Base-by-base conservation (phyloP, 805 yeast species). In the Metschnikowia picachoensis region DNA sequence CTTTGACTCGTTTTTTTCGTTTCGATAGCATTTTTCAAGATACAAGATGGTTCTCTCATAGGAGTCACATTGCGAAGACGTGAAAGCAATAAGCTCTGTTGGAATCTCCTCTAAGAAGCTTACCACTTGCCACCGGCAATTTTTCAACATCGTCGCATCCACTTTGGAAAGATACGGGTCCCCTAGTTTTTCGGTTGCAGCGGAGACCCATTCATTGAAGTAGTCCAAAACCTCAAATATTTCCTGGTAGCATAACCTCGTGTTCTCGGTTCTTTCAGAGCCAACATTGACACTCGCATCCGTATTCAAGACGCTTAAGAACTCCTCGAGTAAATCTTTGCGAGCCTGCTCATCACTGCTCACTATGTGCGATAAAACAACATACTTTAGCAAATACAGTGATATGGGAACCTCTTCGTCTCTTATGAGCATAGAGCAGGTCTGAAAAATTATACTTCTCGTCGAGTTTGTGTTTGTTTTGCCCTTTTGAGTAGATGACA, bases 11-110 rank as follows among this genome's bases (percentile, higher is more conserved):
- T 62, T 67, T 20, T 32, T 28, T 17, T 40, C 50, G 10, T 54
- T 66, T 32, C 90, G 67, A 49, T 77, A 78, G 49, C 86, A 80
- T 57, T 87, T 87, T 55, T 94, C 99, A 57, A 87, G 71, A 60
- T 88, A 89, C 43, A 91, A 69, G 8, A 92, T 81, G 0, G 98
- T 90, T 38, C 98, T 72, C 52, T 95, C 97, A 59, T 81, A 89
- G 0, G 95, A 83, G 38, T 82, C 87, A 49, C 95, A 87, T 52
- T 89, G 89, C 1, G 89, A 77, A 0, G 97, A 85, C 43, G 94
- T 73, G 31, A 75, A 72, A 0, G 96, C 97, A 56, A 94, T 72
- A 17, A 86, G 60, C 32, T 79, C 82, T 28, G 83, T 79, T 0
- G 96, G 87, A 9, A 91, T 75, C 2, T 66, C 59, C 2, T 65